Percentiles rank a stretch among this genome's conserved stretches.
These are phyloP conservation scores for Hippophae tibetana DNA, from an alignment of 306 rosid genomes.

Conservation along the genomic window DNA sequence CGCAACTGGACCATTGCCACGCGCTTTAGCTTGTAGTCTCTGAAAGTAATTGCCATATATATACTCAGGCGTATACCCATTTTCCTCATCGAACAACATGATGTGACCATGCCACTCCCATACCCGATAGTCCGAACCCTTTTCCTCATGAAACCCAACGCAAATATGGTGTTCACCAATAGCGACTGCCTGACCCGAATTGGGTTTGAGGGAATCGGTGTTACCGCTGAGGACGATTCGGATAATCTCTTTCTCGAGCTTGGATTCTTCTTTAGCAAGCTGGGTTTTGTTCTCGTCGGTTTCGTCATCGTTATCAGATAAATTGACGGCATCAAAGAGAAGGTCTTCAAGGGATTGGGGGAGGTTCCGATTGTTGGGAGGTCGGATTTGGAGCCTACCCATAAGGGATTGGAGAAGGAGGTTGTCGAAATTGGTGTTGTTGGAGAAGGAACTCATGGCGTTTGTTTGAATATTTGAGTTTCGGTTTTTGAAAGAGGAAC, in stretches of 20 bases:
- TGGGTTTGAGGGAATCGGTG: slow-evolving; percentile 55
- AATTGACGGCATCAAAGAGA: slow-evolving; percentile 38
- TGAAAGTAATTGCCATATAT: slow-evolving; percentile 89
- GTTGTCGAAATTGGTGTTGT: slow-evolving; percentile 41
- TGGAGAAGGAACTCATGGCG: slow-evolving; percentile 47
- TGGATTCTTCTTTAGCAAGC: slow-evolving; percentile 43
- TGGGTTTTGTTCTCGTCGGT: slow-evolving; percentile 30
- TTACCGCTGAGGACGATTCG: slow-evolving; percentile 46
- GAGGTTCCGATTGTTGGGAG: slow-evolving; percentile 20
- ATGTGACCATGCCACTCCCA: slow-evolving; percentile 99
- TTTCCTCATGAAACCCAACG: slow-evolving; percentile 70
- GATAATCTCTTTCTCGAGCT: slow-evolving; percentile 60
- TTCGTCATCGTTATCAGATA: slow-evolving; percentile 27
- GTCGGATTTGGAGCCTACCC: slow-evolving; percentile 60
- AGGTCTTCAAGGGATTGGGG: slow-evolving; percentile 73
- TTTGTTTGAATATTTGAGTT: slow-evolving; percentile 5
- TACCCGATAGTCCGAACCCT: slow-evolving; percentile 64
- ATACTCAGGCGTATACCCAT: slow-evolving; percentile 76
- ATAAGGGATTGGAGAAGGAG: slow-evolving; percentile 59
- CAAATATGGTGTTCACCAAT: slow-evolving; percentile 71
- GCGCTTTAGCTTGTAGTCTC: slow-evolving; percentile 33
- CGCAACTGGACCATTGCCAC: background rate
- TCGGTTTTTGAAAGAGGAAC: background rate
- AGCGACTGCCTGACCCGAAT: slow-evolving; percentile 78
- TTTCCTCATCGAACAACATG: slow-evolving; percentile 66